A percentile compares a stretch with the other conserved stretches of the same genome.
These are phyloP conservation scores for Panicum virgatum DNA, from an alignment of 202 grass and related monocot genomes.

Conservation along the genomic window DNA sequence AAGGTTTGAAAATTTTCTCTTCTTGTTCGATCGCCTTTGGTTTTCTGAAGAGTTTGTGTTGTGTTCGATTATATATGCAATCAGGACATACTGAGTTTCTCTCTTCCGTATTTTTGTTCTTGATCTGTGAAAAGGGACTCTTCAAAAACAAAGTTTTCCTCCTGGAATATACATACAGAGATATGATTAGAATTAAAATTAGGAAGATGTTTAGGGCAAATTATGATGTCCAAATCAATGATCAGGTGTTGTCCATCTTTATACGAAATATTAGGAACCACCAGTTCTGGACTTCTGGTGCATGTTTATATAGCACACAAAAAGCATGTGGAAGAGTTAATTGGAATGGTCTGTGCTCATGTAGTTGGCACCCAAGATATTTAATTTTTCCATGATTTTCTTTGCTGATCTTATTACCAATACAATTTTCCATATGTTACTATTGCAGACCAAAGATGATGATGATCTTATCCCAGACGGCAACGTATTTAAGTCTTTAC, in stretches of 20 bases:
- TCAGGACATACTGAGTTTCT: not conserved
- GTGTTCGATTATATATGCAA: not conserved
- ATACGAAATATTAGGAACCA: conserved; percentile 29
- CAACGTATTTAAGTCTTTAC: conserved; percentile 30
- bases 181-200: conserved; percentile 14
- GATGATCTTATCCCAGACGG: not conserved
- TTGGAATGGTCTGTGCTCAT: conserved; percentile 3
- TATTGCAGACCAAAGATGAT: conserved; percentile 32
- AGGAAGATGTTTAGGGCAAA: not conserved
- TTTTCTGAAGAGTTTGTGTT: conserved; percentile 23
- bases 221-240: conserved; percentile 31
- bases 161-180: not conserved
- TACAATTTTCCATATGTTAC: not conserved
- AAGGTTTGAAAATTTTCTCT: conserved; percentile 35
- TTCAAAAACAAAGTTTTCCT: conserved; percentile 22
- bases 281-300: not conserved
- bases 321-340: conserved; percentile 26
- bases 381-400: not conserved
- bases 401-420: conserved; percentile 13
- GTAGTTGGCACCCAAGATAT: not conserved
- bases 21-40: not conserved
- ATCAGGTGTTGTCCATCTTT: conserved; percentile 21
- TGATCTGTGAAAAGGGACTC: not conserved
- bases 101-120: not conserved
- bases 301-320: conserved; percentile 3